These are phyloP conservation scores for Didymella exigua DNA, from an alignment of 2,329 filamentous ascomycete genomes.

Conservation along the genomic window DNA sequence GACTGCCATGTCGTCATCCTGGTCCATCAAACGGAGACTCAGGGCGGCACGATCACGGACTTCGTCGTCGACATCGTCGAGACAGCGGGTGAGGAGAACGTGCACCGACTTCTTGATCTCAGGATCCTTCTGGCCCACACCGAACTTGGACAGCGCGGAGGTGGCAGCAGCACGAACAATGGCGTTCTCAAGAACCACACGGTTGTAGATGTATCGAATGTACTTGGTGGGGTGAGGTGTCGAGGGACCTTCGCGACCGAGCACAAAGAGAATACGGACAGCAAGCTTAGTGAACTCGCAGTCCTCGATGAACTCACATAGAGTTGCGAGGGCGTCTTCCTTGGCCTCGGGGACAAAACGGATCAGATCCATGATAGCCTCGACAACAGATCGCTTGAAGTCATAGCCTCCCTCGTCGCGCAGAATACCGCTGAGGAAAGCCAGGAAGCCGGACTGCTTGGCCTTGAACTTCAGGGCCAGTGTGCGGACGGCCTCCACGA, in stretches of 20 bases:
- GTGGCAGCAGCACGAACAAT: conserved; percentile 94
- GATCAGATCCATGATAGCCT: conserved; percentile 99
- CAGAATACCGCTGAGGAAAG: conserved; percentile 95
- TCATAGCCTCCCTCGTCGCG: conserved; percentile 97
- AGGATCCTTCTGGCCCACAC: conserved; percentile 89
- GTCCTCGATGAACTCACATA: conserved; percentile 99
- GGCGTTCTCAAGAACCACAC: conserved; percentile 95
- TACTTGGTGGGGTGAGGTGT: conserved; percentile 97
- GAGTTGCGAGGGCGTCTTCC: conserved; percentile 83
- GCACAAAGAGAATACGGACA: conserved; percentile 90
- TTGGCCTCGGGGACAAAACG: conserved; percentile 94
- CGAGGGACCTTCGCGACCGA: conserved; percentile 93
- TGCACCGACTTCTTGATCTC: conserved; percentile 96
- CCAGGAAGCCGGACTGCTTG: conserved; percentile 97
- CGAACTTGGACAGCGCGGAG: conserved; percentile 94
- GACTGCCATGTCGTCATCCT: conserved; percentile 82
- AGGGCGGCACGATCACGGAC: conserved; percentile 93
- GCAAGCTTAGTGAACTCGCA: conserved; percentile 99
- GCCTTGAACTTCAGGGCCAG: conserved; percentile 96
- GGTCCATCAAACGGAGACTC: conserved; percentile 88
- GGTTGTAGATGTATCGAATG: conserved; percentile 98
- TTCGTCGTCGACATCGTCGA: conserved; percentile 97
- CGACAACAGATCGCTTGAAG: conserved; percentile 96
- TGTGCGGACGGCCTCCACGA: conserved; percentile 96
- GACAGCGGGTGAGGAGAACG: conserved; percentile 87